Evolutionary conservation across 1,284 basidiomycete genomes (phyloP).

Genomic region (Tetrapyrgos nigripes): DNA sequence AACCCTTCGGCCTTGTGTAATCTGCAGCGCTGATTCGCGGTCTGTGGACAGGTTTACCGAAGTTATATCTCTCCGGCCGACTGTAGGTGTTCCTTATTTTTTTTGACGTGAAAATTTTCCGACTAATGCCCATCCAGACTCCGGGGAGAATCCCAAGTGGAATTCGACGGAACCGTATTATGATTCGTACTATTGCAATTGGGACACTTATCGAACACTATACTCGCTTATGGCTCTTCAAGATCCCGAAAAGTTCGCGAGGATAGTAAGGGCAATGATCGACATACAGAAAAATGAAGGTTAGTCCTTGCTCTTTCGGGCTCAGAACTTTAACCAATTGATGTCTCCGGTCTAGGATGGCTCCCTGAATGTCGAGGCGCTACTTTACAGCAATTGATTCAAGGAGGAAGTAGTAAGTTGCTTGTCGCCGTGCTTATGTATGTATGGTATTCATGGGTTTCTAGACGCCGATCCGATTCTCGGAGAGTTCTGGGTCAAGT

Average conservation of each 20-base stretch:
- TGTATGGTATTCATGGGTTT: neutral
- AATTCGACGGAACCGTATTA: conserved; percentile 57
- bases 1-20: conserved; percentile 38
- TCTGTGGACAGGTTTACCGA: conserved; percentile 60
- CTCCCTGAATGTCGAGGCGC: conserved; percentile 68
- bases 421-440: neutral
- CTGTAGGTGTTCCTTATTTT: too few species aligned
- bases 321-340: neutral
- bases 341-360: conserved; percentile 40
- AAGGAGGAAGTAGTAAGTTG: conserved; percentile 67
- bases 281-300: conserved; percentile 74
- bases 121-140: conserved; percentile 44
- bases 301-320: neutral
- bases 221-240: conserved; percentile 68
- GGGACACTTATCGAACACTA: conserved; percentile 70
- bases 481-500: conserved; percentile 71
- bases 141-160: conserved; percentile 61
- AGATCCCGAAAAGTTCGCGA: conserved; percentile 60
- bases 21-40: neutral
- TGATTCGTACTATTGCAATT: conserved; percentile 75
- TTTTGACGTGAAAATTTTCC: neutral
- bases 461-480: conserved; percentile 69
- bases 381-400: conserved; percentile 52
- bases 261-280: conserved; percentile 66
- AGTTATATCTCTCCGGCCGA: conserved; percentile 74